A percentile compares a stretch with the other conserved stretches of the same genome.
These are phyloP conservation scores for Termitomyces eurrhizus DNA, from an alignment of 768 basidiomycete genomes.

Conservation along the genomic window DNA sequence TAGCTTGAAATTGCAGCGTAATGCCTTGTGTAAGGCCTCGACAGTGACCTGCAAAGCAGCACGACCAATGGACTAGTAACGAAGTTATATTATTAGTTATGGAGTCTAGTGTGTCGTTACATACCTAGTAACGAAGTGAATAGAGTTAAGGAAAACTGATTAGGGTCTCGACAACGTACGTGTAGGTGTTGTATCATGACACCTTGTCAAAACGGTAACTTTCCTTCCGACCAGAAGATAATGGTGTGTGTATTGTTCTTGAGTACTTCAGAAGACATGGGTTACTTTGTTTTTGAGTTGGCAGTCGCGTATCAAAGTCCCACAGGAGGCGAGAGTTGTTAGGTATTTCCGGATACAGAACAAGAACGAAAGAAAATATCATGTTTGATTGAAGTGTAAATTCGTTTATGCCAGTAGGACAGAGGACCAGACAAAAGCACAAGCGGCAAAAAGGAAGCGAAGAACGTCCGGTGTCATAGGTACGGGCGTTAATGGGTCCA, in stretches of 20 bases:
- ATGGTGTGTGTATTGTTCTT: not conserved
- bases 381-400: not conserved
- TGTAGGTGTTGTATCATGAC: too few species aligned
- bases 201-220: not conserved
- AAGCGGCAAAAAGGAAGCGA: not conserved
- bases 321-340: not conserved
- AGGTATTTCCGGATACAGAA: not conserved
- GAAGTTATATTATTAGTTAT: too few species aligned
- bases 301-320: not conserved
- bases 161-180: too few species aligned
- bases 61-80: too few species aligned
- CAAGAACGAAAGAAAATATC: not conserved
- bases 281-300: not conserved
- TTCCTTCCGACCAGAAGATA: not conserved
- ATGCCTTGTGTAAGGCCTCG: not conserved
- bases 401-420: not conserved
- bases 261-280: not conserved
- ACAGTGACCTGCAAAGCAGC: too few species aligned
- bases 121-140: too few species aligned
- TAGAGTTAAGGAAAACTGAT: too few species aligned
- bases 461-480: not conserved
- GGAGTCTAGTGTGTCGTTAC: too few species aligned
- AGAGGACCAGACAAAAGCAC: not conserved
- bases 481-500: not conserved
- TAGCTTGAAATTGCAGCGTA: not conserved